Evolutionary conservation across 345 rosid species (phyloP).

Genomic region (Salix exigua): DNA sequence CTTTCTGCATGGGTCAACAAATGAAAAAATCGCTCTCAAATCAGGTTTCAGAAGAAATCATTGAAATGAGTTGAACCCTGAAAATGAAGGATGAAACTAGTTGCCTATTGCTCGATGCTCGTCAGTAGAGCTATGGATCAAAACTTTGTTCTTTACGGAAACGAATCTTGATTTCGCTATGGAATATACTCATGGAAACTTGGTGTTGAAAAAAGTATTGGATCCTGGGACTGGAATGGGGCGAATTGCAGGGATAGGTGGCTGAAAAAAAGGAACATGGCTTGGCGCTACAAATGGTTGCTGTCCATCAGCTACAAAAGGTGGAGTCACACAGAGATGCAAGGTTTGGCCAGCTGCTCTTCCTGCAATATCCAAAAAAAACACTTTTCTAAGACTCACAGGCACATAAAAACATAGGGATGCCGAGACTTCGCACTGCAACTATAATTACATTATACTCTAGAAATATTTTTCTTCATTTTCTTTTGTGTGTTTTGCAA

Average conservation of each 20-base stretch:
- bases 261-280: slow-evolving; percentile 44
- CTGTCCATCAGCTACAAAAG: slow-evolving; percentile 39
- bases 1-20: not conserved
- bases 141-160: slow-evolving; percentile 16
- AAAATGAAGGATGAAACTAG: not conserved
- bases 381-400: not conserved
- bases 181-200: slow-evolving; percentile 34
- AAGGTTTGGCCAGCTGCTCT: slow-evolving; percentile 34
- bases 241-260: slow-evolving; percentile 33
- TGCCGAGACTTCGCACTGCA: not conserved
- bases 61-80: not conserved
- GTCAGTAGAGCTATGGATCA: slow-evolving; percentile 17
- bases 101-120: not conserved
- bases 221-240: slow-evolving; percentile 39
- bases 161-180: slow-evolving; percentile 6
- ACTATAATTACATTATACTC: not conserved
- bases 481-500: not conserved
- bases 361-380: slow-evolving; percentile 20
- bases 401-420: not conserved
- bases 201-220: slow-evolving; percentile 35
- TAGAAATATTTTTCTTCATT: not conserved
- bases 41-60: not conserved
- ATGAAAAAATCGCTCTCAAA: not conserved
- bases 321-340: slow-evolving; percentile 44
- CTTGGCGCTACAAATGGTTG: slow-evolving; percentile 36